Evolutionary conservation across 163 green algal species (phyloP), one percentile per base, ranked within the genome.

Genomic region (Chlorella variabilis): DNA sequence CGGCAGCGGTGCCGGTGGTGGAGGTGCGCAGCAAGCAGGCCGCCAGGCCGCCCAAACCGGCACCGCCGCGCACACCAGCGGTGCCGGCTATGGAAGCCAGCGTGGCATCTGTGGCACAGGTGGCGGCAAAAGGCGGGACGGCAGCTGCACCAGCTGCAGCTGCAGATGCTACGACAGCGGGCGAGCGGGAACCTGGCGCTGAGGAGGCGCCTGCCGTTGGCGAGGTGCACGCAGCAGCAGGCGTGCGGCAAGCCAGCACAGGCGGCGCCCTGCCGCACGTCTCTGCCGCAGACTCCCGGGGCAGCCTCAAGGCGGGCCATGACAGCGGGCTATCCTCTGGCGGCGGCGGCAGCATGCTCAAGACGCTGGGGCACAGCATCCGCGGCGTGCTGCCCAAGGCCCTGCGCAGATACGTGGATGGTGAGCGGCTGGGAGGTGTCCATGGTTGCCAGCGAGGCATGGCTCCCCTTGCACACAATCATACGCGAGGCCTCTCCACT

Each of bases 301-400:
- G 51, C 51, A 75, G 62, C 34, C 49, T 34, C 15, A 29, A 39
- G 70, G 15, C 68, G 48, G 34, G 23, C 25, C 15, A 56, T 3
- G 54, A 69, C 15, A 56, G 56, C 39, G n/a, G 38, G 27, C 27
- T 48, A 4, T 80, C 73, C 17, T 41, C 49, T 38, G 54, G 36
- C 4, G 38, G 63, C 18, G 48, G 65, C 34, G 65, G 65, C 45
- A 82, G 62, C 62, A 69, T 82, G 42, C 54, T 82, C 34, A 71
- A 49, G 23, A 34, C 70, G 27, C 48, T 85, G 54, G 77, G 77
- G 11, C 67, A 77, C 58, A 80, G 71, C 78, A 38, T 84, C 1
- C 42, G 78, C 7, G 67, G 48, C 15, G 36, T 84, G 63, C 77
- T 87, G 68, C 83, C 83, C 23, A 31, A 34, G 13, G n/a, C 36